These are phyloP conservation scores for Narthecium ossifragum DNA, from an alignment of 106 monocot species.

Conservation along the genomic window DNA sequence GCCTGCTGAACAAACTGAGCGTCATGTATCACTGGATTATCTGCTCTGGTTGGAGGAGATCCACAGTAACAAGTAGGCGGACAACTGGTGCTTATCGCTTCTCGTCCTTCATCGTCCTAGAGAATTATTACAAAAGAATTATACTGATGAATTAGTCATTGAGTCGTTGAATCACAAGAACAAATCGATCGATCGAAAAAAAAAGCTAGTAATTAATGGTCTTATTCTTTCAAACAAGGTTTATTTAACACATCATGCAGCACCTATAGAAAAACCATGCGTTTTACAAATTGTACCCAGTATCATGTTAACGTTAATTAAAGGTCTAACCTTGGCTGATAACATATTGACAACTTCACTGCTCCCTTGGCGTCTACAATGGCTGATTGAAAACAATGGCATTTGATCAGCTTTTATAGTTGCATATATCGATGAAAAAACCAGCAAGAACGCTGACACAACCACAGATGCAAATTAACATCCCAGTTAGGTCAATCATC, in stretches of 20 bases:
- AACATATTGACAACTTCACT: conserved; percentile 16
- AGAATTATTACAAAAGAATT: not conserved
- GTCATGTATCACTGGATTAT: conserved; percentile 34
- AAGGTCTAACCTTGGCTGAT: conserved; percentile 13
- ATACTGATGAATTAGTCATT: not conserved
- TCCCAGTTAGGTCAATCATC: not conserved
- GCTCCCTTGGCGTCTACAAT: conserved; percentile 12
- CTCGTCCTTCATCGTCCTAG: conserved; percentile 17
- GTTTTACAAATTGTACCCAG: not conserved
- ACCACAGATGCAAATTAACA: no score
- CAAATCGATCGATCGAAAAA: no score
- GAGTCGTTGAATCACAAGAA: not conserved
- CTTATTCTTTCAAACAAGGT: not conserved
- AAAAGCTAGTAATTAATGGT: not conserved
- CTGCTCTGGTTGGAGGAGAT: conserved; percentile 27
- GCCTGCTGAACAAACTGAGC: conserved; percentile 19
- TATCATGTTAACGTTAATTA: not conserved
- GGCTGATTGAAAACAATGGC: conserved; percentile 2
- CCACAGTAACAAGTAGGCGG: conserved; percentile 30
- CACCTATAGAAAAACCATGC: not conserved
- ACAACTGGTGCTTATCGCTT: conserved; percentile 12
- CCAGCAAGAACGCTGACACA: no score
- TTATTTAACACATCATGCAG: not conserved
- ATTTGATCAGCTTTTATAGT: not conserved
- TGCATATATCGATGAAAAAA: not conserved